phyloP scores from a whole-genome alignment of 305 asterid genomes.

The Euphrasia arctica region DNA sequence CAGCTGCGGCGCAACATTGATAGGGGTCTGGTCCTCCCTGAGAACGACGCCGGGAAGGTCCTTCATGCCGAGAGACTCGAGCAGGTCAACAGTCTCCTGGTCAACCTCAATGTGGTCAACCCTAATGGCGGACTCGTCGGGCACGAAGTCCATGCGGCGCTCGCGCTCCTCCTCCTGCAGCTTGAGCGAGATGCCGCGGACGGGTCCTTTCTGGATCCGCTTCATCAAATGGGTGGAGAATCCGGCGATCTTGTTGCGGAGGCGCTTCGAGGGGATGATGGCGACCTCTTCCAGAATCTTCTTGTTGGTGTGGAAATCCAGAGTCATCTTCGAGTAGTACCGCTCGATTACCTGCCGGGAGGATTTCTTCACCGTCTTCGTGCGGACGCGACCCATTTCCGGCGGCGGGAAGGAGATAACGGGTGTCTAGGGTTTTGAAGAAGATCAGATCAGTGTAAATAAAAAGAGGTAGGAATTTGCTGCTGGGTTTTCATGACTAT shows the following conservation, averaged over 20 bases:
- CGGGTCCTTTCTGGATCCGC: slow-evolving; percentile 72
- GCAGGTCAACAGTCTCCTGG: neutral
- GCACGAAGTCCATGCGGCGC: slow-evolving; percentile 82
- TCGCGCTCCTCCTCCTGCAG: slow-evolving; percentile 87
- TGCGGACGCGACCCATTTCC: slow-evolving; percentile 53
- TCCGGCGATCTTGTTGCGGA: slow-evolving; percentile 76
- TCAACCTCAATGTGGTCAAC: neutral
- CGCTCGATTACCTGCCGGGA: slow-evolving; percentile 57
- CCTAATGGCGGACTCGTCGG: slow-evolving; percentile 54
- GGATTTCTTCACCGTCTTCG: slow-evolving; percentile 59
- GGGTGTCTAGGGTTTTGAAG: too few species aligned
- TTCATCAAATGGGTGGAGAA: slow-evolving; percentile 77
- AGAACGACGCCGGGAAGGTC: slow-evolving; percentile 62
- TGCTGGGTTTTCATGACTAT: too few species aligned
- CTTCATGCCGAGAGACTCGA: slow-evolving; percentile 14
- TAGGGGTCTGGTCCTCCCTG: slow-evolving; percentile 36
- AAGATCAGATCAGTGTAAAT: too few species aligned
- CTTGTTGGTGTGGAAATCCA: slow-evolving; percentile 82
- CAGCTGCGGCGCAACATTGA: neutral
- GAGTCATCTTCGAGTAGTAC: slow-evolving; percentile 50
- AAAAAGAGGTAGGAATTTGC: too few species aligned
- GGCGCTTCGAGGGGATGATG: slow-evolving; percentile 65
- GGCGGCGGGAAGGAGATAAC: neutral
- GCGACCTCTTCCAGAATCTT: slow-evolving; percentile 62
- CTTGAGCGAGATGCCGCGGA: slow-evolving; percentile 71